Evolutionary conservation across 495 filamentous ascomycete species (phyloP), one percentile per base, ranked within the genome.

Genomic region (Hypoxylon rickii): DNA sequence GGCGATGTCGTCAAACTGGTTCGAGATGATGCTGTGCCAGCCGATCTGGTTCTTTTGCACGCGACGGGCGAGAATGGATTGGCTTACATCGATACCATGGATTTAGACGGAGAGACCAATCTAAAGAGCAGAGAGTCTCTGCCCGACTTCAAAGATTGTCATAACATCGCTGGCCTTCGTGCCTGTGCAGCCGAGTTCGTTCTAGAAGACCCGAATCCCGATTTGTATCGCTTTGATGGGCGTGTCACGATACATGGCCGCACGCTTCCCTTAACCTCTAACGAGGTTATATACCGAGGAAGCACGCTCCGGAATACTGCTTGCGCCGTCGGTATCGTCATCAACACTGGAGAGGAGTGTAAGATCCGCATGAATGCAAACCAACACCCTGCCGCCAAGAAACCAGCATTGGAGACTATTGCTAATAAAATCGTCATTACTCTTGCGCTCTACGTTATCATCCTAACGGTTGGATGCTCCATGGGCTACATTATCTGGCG

Each of bases 71-170:
- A 85, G n/a, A 87, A 90, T 51, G 86, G 85, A 2, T 68, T 91
- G 47, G 92, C 90, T 2, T 95, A 92, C 64, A 86, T 95, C 49
- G 92, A 96, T 70, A 96, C 92, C 0, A 96, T 96, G 92, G 92
- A 92, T 4, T 70, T 96, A n/a, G 92, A 96, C 57, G 92, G 92
- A 13, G 92, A 96, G 71, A 96, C 91, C 0, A 96, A 94, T 63
- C 75, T 96, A 32, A 96, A 96, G 73, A 90, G 83, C 64, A 58
- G 44, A 48, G 66, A 69, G 43, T 64, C 66, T 21, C 66, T 66
- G 11, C 50, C 55, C 7, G 66, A 64, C 20, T 66, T 85, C 19
- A 80, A 84, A 63, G 73, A 73, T 2, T 90, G 86, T 67, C 67
- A 73, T 36, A 83, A 77, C 0, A 70, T 83, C 20, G 82, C 89